Percentiles rank a stretch among this genome's conserved stretches.
Evolutionary conservation across 2,329 filamentous ascomycete species (phyloP).

Genomic region (Sporothrix brunneoviolacea): DNA sequence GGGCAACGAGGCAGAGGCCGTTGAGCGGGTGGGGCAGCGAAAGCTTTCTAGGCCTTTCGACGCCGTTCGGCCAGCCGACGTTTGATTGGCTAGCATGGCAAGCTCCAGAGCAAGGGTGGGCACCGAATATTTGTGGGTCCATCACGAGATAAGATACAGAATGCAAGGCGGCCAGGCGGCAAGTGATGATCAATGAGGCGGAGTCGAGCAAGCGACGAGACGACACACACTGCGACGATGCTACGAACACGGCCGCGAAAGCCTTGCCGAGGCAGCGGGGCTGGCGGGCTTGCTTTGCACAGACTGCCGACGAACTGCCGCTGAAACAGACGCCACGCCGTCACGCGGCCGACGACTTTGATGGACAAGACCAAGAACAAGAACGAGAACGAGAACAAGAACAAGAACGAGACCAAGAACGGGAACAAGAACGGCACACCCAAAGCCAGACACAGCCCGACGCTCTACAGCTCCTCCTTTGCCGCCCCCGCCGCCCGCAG

Average conservation of each 20-base stretch:
- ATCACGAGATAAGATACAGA: neutral
- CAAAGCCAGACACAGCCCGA: neutral
- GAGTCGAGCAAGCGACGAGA: too few species aligned
- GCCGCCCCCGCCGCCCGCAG: conserved; percentile 22
- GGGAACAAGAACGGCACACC: neutral
- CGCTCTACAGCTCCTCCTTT: conserved; percentile 11
- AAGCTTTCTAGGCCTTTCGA: conserved; percentile 24
- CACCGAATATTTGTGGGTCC: neutral
- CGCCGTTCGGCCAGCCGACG: neutral
- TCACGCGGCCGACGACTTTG: too few species aligned
- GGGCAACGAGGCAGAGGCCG: neutral
- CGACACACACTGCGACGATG: too few species aligned
- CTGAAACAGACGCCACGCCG: too few species aligned
- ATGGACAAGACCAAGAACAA: neutral
- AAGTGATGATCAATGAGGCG: too few species aligned
- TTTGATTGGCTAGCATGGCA: conserved; percentile 14
- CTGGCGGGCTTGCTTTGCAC: too few species aligned
- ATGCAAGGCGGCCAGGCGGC: too few species aligned
- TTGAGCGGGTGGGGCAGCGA: conserved; percentile 12
- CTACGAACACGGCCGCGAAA: too few species aligned
- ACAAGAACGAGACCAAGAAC: neutral
- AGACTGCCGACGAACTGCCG: too few species aligned
- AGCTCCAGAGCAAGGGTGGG: neutral
- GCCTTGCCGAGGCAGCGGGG: too few species aligned
- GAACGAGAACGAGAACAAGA: neutral